These are phyloP conservation scores for Maudiozyma turicensis DNA, from an alignment of 805 yeast species.

Conservation along the genomic window DNA sequence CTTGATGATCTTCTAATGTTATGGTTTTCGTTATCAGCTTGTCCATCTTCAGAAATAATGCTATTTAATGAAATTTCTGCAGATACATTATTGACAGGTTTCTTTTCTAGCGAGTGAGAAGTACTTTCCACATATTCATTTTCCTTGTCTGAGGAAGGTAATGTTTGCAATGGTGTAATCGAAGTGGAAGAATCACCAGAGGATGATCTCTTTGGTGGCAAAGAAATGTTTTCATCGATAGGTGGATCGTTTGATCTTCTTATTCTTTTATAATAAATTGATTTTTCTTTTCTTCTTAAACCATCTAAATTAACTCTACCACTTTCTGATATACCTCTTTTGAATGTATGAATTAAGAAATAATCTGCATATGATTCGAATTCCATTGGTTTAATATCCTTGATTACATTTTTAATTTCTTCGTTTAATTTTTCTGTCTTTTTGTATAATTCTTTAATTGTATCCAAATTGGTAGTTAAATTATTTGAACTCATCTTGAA, in stretches of 20 bases:
- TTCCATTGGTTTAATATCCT: slow-evolving; percentile 18
- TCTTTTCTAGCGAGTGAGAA: neutral
- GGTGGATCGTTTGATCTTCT: slow-evolving; percentile 5
- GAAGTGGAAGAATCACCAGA: neutral
- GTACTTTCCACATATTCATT: neutral
- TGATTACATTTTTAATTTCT: slow-evolving; percentile 8
- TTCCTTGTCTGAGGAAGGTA: neutral
- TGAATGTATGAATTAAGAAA: slow-evolving; percentile 20
- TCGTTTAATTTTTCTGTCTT: slow-evolving; percentile 6
- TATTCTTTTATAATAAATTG: slow-evolving; percentile 19
- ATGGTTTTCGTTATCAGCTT: no score
- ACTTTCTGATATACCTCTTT: slow-evolving; percentile 25
- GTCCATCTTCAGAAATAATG: neutral
- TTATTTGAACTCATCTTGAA: neutral
- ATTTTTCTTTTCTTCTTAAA: slow-evolving; percentile 20
- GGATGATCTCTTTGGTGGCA: slow-evolving; percentile 5
- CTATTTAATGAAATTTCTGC: slow-evolving; percentile 1
- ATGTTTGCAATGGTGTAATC: neutral
- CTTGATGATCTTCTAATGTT: slow-evolving; percentile 9
- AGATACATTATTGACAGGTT: slow-evolving; percentile 1
- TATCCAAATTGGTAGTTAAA: slow-evolving; percentile 2
- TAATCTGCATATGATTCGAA: slow-evolving; percentile 29
- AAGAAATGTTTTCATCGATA: neutral
- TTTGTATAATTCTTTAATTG: slow-evolving; percentile 5
- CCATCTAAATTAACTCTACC: slow-evolving; percentile 25